Base-by-base conservation (phyloP, 805 yeast genomes). In the Nematodospora valgi region DNA sequence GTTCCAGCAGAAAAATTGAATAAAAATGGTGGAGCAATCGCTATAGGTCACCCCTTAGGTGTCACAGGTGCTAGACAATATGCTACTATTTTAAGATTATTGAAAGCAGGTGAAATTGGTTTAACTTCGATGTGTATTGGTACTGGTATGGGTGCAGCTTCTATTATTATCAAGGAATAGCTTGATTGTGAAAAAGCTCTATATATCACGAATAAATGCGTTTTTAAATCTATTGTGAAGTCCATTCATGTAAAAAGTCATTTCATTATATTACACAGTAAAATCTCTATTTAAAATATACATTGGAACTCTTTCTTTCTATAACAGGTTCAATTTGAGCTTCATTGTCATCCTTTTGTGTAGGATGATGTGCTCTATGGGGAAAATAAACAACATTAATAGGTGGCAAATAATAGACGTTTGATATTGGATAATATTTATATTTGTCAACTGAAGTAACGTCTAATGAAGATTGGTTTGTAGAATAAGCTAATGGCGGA, bases 61-160 rank as follows among this genome's bases (percentile, higher is more conserved):
- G 54, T 60, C 27, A 58, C 65, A 32, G 95, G 95, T 56, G 88
- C 96, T 9, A 81, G 98, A 62, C 96, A 89, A 67, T 74, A 86
- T 34, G 89, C 97, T 28, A 91, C 98, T 4, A 62, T 91, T 42
- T 62, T 91, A 57, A 74, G 89, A 51, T 91, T 87, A 67, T 73
- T 89, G 52, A 64, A 81, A 59, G 58, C 75, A 18, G 94, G 91
- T 42, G 80, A 88, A 67, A 64, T 88, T 45, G 98, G 98, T 46
- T 81, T 91, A 35, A 85, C 94, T 9, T 83, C 95, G 45, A 91
- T 91, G 98, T 91, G 98, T 70, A 81, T 91, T 46, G 98, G 98
- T 52, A 87, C 97, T 23, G 98, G 98, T 50, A 91, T 89, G 95
- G 98, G 98, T 46, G 96, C 97, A 22, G 98, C 98, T 31, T 83